Evolutionary conservation across 2,329 filamentous ascomycete species (phyloP).

Genomic region (Tolypocladium paradoxum): DNA sequence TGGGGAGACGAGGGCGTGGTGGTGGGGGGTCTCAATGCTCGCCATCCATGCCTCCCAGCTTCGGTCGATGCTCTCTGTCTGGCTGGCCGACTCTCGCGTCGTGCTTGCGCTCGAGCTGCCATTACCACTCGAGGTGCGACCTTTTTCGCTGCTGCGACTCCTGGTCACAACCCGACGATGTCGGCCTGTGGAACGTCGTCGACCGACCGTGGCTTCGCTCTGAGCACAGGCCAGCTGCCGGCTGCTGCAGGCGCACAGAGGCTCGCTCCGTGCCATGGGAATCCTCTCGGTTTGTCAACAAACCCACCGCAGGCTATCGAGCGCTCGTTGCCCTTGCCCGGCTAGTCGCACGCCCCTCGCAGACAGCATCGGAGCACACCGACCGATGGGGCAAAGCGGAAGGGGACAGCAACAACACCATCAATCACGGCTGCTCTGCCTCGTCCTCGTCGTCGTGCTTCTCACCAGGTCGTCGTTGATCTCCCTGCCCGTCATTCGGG

Average conservation of each 20-base stretch:
- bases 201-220: background rate
- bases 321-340: background rate
- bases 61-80: background rate
- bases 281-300: background rate
- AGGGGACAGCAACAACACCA: background rate
- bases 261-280: background rate
- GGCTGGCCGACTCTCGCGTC: background rate
- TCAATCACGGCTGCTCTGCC: background rate
- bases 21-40: background rate
- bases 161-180: background rate
- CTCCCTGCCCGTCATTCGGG: background rate
- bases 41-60: background rate
- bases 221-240: background rate
- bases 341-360: background rate
- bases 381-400: slow-evolving; percentile 9
- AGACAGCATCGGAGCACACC: slow-evolving; percentile 12
- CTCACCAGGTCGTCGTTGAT: background rate
- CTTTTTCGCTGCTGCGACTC: background rate
- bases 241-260: slow-evolving; percentile 1
- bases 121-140: background rate
- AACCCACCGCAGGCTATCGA: background rate
- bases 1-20: background rate
- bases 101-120: background rate
- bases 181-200: background rate
- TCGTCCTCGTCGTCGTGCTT: background rate